Evolutionary conservation across 2,329 filamentous ascomycete species (phyloP), one percentile per base, ranked within the genome.

Genomic region (Verticillium tricorpus): DNA sequence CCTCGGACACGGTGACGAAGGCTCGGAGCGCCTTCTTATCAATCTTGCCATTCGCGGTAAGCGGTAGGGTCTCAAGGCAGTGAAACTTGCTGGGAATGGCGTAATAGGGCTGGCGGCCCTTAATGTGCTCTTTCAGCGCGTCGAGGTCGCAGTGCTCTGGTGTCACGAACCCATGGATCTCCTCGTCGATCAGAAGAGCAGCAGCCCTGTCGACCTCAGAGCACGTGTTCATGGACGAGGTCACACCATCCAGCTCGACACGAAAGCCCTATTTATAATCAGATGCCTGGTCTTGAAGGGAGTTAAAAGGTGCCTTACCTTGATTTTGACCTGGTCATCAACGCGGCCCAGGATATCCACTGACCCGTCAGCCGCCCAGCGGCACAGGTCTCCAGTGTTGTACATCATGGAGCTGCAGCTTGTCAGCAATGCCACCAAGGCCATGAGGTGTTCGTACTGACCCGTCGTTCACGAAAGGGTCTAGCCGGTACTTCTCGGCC

Each of bases 281-380:
- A 58, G 56, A 19, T 40, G 37, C 4, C 17, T 7, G 14, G 7
- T 5, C 14, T 32, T 5, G 9, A 11, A 11, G 54, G 17, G 25
- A 56, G 22, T 25, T 22, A 4, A 28, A 32, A 25, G 15, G 54
- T 32, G 54, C 9, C 57, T 11, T 52, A 59, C 57, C 45, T 59
- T 59, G 69, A 87, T 78, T 71, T 87, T 87, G 62, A 87, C 80
- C 68, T 87, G 85, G 62, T 87, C 84, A 66, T 87, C 85, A 12
- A 76, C 76, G 50, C 84, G 79, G 2, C 85, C 84, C 35, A 85
- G 76, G 25, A 82, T 83, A 35, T 83, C 77, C 50, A 87, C 74
- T 25, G 76, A 77, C 5, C 85, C 84, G 66, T 84, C 79, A 1
- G 73, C 67, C 52, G 75, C 75, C 83, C 84, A 86, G 12, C 76